Percentiles rank a stretch among this genome's conserved stretches.
Evolutionary conservation across 495 filamentous ascomycete genomes (phyloP).

Genomic region (Tetracladium setigerum): DNA sequence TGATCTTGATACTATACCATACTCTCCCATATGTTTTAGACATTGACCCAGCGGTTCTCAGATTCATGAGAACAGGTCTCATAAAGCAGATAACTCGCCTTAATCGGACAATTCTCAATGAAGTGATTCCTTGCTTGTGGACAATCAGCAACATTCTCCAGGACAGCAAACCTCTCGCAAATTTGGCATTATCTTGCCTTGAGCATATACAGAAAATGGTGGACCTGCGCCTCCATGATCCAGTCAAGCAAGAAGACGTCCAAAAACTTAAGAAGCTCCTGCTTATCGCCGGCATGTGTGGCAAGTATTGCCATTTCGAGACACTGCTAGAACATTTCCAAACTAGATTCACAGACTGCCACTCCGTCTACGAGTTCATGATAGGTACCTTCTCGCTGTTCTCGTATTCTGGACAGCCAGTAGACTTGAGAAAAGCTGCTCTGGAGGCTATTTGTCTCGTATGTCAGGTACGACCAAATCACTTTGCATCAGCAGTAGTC

Average conservation of each 20-base stretch:
- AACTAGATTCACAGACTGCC: slow-evolving; percentile 52
- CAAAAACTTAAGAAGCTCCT: slow-evolving; percentile 42
- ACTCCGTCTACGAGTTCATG: slow-evolving; percentile 65
- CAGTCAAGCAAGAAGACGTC: slow-evolving; percentile 30
- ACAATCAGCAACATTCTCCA: slow-evolving; percentile 72
- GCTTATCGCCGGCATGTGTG: slow-evolving; percentile 62
- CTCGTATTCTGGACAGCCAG: slow-evolving; percentile 48
- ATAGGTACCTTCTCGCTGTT: slow-evolving; percentile 70
- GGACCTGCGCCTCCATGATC: not conserved
- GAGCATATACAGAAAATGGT: slow-evolving; percentile 47
- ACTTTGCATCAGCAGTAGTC: slow-evolving; percentile 49
- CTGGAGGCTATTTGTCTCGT: slow-evolving; percentile 75
- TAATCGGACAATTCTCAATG: slow-evolving; percentile 49
- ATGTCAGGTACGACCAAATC: slow-evolving; percentile 71
- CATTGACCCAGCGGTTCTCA: slow-evolving; percentile 64
- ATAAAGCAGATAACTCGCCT: slow-evolving; percentile 38
- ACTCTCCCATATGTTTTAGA: slow-evolving; percentile 68
- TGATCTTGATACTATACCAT: slow-evolving; percentile 75
- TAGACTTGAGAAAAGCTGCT: slow-evolving; percentile 60
- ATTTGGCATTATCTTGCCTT: slow-evolving; percentile 62
- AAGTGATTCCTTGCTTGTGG: slow-evolving; percentile 81
- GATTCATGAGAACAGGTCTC: slow-evolving; percentile 66
- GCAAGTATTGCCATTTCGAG: slow-evolving; percentile 78
- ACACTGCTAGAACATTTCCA: slow-evolving; percentile 58
- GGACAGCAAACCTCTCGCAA: slow-evolving; percentile 57